Base-by-base conservation (phyloP, 768 basidiomycete species). In the Amanita phalloides region DNA sequence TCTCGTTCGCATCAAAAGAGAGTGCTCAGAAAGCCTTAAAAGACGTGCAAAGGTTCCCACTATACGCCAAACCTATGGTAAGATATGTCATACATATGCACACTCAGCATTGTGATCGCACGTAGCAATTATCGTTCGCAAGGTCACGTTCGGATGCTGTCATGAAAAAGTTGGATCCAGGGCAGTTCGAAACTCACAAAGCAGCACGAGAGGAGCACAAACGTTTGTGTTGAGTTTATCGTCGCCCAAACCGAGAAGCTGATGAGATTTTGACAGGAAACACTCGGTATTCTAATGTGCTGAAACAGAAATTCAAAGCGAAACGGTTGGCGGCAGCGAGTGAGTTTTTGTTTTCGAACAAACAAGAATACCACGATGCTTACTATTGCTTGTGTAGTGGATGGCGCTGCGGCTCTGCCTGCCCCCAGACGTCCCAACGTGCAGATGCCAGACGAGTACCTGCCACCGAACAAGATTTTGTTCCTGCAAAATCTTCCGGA, bases 401-500 rank as follows among this genome's bases (percentile, higher is more conserved):
- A 87, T 44, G 86, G 87, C 23, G 78, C 75, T 25, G 70, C 79
- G 3, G 74, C 85, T 6, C 68, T 73, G 4, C 80, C 88, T 8
- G 79, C 77, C 28, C 68, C 86, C 17, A 90, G 83, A 67, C 79
- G 88, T 39, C 88, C 88, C 21, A 81, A 83, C 57, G 86, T 96
- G 54, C 90, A 94, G 65, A 96, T 98, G 92, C 94, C 95, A 37
- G 96, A 99, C 84, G 96, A 99, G 67, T 98, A 97, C 67, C 80
- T 99, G 6, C 96, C 96, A 1, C 95, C 96, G 36, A 99, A 99
- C 85, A 93, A 94, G 67, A 95, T 98, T 68, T 78, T 99, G 48
- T 99, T 99, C 79, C 66, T 99, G 57, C 96, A 99, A 69, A 97
- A 97, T 64, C 74, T 99, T 21, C 93, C 94, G 17, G 92, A 96